Percentiles rank a stretch among this genome's conserved stretches.
These are phyloP conservation scores for Tolypocladium album DNA, from an alignment of 2,329 filamentous ascomycete species.

Conservation along the genomic window DNA sequence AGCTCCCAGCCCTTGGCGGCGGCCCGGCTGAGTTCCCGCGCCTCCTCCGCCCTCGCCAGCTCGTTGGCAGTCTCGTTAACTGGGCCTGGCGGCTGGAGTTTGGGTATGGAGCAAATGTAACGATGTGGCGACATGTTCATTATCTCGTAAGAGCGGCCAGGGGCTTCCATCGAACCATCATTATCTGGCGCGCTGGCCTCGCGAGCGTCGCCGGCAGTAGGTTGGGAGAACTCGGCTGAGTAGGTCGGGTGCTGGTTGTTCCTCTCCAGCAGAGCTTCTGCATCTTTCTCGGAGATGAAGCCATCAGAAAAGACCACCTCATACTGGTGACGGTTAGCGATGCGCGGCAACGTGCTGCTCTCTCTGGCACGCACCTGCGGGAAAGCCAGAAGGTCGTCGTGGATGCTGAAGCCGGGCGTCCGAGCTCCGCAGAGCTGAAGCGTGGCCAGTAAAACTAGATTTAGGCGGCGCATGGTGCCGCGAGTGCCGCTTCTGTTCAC, in stretches of 20 bases:
- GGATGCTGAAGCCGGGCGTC: slow-evolving; percentile 63
- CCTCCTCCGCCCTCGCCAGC: slow-evolving; percentile 61
- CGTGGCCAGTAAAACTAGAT: slow-evolving; percentile 31
- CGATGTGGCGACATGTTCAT: slow-evolving; percentile 59
- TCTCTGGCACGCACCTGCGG: slow-evolving; percentile 54
- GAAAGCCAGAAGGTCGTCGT: slow-evolving; percentile 78
- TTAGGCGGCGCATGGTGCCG: slow-evolving; percentile 39
- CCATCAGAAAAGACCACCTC: slow-evolving; percentile 66
- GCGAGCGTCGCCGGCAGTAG: slow-evolving; percentile 21
- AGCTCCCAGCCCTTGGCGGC: slow-evolving; percentile 72
- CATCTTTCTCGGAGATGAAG: slow-evolving; percentile 62
- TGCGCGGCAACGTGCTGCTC: not conserved
- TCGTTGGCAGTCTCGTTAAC: slow-evolving; percentile 58
- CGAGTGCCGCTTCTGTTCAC: slow-evolving; percentile 11
- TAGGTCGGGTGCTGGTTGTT: slow-evolving; percentile 23
- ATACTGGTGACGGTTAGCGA: slow-evolving; percentile 43
- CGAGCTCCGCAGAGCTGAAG: slow-evolving; percentile 36
- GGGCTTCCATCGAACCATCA: slow-evolving; percentile 19
- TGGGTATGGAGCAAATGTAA: slow-evolving; percentile 79
- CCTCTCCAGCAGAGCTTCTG: slow-evolving; percentile 46
- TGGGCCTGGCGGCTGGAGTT: slow-evolving; percentile 45
- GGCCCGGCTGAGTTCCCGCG: slow-evolving; percentile 68
- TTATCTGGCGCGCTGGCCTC: slow-evolving; percentile 9
- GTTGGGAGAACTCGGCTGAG: slow-evolving; percentile 27
- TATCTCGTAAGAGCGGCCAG: slow-evolving; percentile 48